Evolutionary conservation across 371 early-diverging fungal genomes (phyloP).

Genomic region (Mucor racemosus): DNA sequence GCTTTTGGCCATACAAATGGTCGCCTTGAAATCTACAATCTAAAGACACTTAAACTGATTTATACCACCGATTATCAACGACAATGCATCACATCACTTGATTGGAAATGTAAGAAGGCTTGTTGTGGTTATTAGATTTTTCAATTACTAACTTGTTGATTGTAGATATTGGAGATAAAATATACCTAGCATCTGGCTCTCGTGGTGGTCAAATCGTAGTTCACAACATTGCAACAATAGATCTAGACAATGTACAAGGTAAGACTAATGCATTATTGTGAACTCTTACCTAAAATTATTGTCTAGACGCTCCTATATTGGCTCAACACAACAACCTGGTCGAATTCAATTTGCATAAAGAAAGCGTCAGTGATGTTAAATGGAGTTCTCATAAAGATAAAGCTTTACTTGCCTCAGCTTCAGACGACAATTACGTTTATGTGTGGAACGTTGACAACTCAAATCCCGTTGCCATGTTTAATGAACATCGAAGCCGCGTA

Average conservation of each 20-base stretch:
- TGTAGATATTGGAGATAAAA: slow-evolving; percentile 8
- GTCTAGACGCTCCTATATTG: slow-evolving; percentile 27
- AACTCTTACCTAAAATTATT: not conserved
- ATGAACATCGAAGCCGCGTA: slow-evolving; percentile 33
- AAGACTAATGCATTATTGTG: not conserved
- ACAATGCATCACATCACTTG: slow-evolving; percentile 24
- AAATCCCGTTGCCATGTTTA: slow-evolving; percentile 28
- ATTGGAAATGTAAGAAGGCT: slow-evolving; percentile 32
- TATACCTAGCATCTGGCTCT: slow-evolving; percentile 29
- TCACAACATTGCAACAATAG: slow-evolving; percentile 19
- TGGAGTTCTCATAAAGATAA: slow-evolving; percentile 41
- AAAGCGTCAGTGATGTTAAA: slow-evolving; percentile 27
- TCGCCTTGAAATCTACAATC: slow-evolving; percentile 32
- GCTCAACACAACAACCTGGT: not conserved
- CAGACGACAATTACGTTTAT: slow-evolving; percentile 32
- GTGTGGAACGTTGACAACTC: slow-evolving; percentile 31
- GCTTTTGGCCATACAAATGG: slow-evolving; percentile 35
- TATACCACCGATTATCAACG: slow-evolving; percentile 37
- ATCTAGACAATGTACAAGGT: slow-evolving; percentile 17
- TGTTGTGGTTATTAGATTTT: not conserved
- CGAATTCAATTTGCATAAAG: slow-evolving; percentile 22
- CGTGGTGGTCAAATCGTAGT: slow-evolving; percentile 23
- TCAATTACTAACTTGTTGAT: not conserved
- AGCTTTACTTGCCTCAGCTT: slow-evolving; percentile 29
- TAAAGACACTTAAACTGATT: slow-evolving; percentile 30